A percentile compares a stretch with the other conserved stretches of the same genome.
Evolutionary conservation across 176 grass and related monocot genomes (phyloP).

Genomic region (Alloteropsis semialata): DNA sequence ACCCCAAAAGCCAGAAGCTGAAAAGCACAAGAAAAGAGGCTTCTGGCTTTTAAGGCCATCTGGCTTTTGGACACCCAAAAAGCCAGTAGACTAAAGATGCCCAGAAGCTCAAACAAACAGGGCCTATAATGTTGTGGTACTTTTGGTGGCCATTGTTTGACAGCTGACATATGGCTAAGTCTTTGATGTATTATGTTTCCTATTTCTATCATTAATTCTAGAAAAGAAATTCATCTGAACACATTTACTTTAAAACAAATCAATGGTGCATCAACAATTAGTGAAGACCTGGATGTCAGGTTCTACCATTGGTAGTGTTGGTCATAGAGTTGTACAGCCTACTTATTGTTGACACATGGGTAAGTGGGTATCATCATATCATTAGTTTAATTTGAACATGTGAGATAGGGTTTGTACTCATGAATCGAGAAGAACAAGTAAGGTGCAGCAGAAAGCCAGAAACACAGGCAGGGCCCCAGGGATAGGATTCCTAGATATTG

Average conservation of each 20-base stretch:
- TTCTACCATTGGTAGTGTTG: not conserved
- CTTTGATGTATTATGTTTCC: not conserved
- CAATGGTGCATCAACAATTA: not conserved
- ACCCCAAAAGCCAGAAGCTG: too few relatives aligned
- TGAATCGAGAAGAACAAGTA: not conserved
- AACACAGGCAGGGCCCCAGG: not conserved
- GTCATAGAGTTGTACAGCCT: not conserved
- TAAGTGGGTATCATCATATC: not conserved
- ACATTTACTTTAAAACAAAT: not conserved
- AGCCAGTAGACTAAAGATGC: too few relatives aligned
- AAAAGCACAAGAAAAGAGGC: too few relatives aligned
- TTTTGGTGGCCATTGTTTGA: not conserved
- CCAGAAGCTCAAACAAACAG: too few relatives aligned
- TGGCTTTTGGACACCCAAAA: too few relatives aligned
- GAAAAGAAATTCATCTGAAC: not conserved
- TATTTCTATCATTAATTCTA: not conserved
- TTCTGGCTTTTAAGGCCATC: too few relatives aligned
- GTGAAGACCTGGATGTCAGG: not conserved
- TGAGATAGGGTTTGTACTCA: not conserved
- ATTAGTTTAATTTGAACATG: constrained; percentile 2
- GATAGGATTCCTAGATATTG: not conserved
- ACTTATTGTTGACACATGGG: not conserved
- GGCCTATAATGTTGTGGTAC: not conserved
- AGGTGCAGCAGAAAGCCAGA: not conserved
- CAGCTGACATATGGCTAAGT: not conserved